Percentiles rank a stretch among this genome's conserved stretches.
phyloP scores from a whole-genome alignment of 306 rosid genomes.

The Cicer yamashitae region DNA sequence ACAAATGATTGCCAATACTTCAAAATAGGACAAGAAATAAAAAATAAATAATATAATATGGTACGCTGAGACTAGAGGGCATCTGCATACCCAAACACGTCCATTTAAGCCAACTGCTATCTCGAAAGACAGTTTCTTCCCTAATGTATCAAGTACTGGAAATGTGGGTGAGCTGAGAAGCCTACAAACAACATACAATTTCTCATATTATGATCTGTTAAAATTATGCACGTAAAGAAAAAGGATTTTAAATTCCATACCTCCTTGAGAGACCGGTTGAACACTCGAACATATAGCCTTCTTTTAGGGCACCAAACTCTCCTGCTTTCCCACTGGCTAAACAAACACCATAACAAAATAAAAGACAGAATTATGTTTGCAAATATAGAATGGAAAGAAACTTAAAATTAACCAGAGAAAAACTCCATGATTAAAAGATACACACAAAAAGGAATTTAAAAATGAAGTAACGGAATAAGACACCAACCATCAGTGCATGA shows the following conservation, averaged over 20 bases:
- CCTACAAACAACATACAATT: constrained; percentile 10
- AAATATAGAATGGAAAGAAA: constrained; percentile 4
- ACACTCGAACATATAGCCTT: constrained; percentile 85
- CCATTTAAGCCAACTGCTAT: too few species aligned
- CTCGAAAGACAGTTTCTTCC: too few species aligned
- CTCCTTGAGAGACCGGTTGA: constrained; percentile 85
- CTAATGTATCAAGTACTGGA: too few species aligned
- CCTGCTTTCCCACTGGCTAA: constrained; percentile 85
- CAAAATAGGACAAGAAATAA: constrained; percentile 11
- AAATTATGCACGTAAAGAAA: constrained; percentile 25
- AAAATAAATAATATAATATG: not conserved
- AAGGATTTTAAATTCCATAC: constrained; percentile 48
- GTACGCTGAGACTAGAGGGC: not conserved
- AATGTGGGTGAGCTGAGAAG: too few species aligned
- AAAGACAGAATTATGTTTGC: not conserved
- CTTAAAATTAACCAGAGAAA: constrained; percentile 6
- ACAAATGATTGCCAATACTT: constrained; percentile 18
- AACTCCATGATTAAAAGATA: not conserved
- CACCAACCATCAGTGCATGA: constrained; percentile 87
- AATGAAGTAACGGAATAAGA: constrained; percentile 17
- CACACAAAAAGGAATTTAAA: not conserved
- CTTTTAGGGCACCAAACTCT: constrained; percentile 81
- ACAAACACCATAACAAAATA: constrained; percentile 36
- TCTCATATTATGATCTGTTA: constrained; percentile 21
- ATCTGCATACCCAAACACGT: too few species aligned